A percentile compares a stretch with the other conserved stretches of the same genome.
phyloP scores from a whole-genome alignment of 306 rosid species.

The Nissolia schottii region DNA sequence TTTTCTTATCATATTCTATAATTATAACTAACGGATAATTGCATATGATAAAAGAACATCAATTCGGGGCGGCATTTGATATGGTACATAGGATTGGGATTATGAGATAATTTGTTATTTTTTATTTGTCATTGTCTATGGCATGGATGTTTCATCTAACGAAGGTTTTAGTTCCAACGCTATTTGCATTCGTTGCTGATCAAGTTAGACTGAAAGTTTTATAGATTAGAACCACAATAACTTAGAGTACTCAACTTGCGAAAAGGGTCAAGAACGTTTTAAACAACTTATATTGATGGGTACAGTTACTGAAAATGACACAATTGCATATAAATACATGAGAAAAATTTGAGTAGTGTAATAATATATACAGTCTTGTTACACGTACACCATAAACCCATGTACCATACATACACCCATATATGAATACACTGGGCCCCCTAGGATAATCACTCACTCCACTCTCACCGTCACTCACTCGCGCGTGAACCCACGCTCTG shows the following conservation, averaged over 20 bases:
- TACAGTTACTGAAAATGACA: neutral
- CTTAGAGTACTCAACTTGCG: neutral
- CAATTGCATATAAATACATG: neutral
- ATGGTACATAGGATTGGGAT: neutral
- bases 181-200: neutral
- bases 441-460: too few relatives aligned
- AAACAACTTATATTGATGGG: neutral
- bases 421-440: too few relatives aligned
- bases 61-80: conserved; percentile 16
- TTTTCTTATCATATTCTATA: neutral
- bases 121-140: neutral
- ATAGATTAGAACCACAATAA: neutral
- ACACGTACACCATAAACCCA: too few relatives aligned
- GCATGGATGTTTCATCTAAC: conserved; percentile 13
- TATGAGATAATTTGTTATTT: neutral
- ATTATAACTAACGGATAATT: neutral
- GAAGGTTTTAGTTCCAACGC: neutral
- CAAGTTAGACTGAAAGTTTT: neutral
- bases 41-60: neutral
- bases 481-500: too few relatives aligned
- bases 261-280: neutral
- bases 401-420: too few relatives aligned
- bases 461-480: too few relatives aligned
- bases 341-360: too few relatives aligned
- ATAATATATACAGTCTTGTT: too few relatives aligned